These are phyloP conservation scores for Medicago ruthenica DNA, from an alignment of 306 rosid species.

Conservation along the genomic window DNA sequence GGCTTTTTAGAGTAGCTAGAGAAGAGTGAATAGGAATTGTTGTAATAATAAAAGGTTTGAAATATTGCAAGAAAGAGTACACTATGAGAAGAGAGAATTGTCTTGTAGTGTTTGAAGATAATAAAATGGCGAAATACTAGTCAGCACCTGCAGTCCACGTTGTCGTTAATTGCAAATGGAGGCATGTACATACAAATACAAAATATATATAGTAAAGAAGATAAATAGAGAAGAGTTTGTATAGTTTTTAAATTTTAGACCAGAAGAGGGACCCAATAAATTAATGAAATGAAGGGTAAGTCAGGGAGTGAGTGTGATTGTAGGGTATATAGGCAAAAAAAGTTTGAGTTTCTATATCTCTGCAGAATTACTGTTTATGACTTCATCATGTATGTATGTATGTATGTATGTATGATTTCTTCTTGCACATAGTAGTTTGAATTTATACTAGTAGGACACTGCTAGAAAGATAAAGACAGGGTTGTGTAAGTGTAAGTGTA, in stretches of 20 bases:
- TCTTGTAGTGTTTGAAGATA: slow-evolving; percentile 37
- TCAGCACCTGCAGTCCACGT: slow-evolving; percentile 86
- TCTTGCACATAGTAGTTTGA: too few relatives aligned
- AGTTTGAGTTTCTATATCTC: too few relatives aligned
- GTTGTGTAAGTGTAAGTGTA: neutral
- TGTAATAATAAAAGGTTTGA: neutral
- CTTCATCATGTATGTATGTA: neutral
- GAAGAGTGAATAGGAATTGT: neutral
- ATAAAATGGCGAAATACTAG: slow-evolving; percentile 73
- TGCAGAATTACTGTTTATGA: neutral
- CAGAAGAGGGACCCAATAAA: slow-evolving; percentile 8
- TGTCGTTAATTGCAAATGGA: slow-evolving; percentile 73
- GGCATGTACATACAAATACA: slow-evolving; percentile 29
- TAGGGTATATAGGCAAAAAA: too few relatives aligned
- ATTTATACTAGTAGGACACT: neutral
- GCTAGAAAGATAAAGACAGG: neutral
- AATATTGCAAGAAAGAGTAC: too few relatives aligned
- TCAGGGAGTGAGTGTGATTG: neutral
- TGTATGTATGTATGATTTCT: too few relatives aligned
- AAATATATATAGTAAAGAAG: neutral
- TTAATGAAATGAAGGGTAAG: neutral
- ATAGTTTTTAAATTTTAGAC: neutral
- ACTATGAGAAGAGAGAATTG: neutral
- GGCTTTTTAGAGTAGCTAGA: neutral
- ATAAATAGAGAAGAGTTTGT: neutral